phyloP scores from a whole-genome alignment of 148 eudicot species.

The Tetragonia tetragonoides region DNA sequence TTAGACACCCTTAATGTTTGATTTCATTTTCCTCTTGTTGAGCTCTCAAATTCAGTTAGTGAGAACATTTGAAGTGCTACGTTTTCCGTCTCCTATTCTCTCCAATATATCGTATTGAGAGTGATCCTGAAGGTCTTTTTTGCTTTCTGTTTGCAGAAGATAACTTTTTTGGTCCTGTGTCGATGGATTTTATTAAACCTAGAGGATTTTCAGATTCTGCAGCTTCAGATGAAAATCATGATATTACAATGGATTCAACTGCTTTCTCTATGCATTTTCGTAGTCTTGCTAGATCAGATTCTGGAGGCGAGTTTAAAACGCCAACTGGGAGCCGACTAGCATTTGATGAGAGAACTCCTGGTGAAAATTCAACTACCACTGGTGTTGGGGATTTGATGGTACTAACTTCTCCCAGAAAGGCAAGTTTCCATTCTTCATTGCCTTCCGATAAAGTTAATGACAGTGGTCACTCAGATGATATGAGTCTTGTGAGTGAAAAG shows the following conservation, averaged over 20 bases:
- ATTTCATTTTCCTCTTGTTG: too few relatives aligned
- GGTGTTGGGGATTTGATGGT: constrained; percentile 59
- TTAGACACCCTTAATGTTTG: too few relatives aligned
- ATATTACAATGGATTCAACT: constrained; percentile 94
- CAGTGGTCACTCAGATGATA: constrained; percentile 62
- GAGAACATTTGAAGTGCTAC: too few relatives aligned
- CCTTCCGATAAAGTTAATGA: constrained; percentile 37
- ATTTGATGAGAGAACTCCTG: constrained; percentile 71
- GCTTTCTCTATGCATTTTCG: constrained; percentile 93
- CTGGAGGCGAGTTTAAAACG: constrained; percentile 70
- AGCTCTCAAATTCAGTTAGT: too few relatives aligned
- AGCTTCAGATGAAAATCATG: constrained; percentile 71
- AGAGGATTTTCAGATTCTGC: constrained; percentile 75
- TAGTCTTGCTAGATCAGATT: constrained; percentile 78
- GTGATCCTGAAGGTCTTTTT: constrained; percentile 15
- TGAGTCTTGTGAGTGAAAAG: constrained; percentile 78
- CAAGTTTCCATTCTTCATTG: constrained; percentile 25
- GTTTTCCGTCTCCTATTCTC: too few relatives aligned
- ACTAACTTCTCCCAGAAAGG: constrained; percentile 51
- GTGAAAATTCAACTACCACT: constrained; percentile 32
- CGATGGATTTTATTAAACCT: constrained; percentile 74
- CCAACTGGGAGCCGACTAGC: constrained; percentile 54
- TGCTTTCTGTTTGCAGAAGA: constrained; percentile 58
- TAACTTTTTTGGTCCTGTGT: constrained; percentile 85
- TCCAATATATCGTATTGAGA: background rate